Evolutionary conservation across 805 yeast species (phyloP).

Genomic region (Ogataea philodendri): DNA sequence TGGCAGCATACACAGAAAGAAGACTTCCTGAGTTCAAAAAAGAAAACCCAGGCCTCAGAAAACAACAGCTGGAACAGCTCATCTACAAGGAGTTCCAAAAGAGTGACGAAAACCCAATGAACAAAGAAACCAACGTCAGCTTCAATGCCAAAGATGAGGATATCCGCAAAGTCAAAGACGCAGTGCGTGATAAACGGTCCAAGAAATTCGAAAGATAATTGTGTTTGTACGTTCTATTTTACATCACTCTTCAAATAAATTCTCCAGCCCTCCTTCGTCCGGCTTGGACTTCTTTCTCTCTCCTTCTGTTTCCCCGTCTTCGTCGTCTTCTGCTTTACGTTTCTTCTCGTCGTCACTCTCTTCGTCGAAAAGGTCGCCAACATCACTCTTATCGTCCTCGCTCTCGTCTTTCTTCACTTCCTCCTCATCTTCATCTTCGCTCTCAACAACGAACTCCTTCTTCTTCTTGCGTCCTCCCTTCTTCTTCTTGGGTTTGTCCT

Average conservation of each 20-base stretch:
- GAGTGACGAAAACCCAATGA: conserved; percentile 79
- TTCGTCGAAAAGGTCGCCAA: conserved; percentile 16
- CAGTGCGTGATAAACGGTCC: conserved; percentile 31
- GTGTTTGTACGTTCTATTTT: conserved; percentile 7
- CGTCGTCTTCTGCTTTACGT: conserved; percentile 11
- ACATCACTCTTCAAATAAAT: conserved; percentile 14
- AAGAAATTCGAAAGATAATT: conserved; percentile 32
- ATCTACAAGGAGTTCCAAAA: conserved; percentile 79
- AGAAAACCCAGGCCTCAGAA: conserved; percentile 77
- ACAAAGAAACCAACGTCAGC: conserved; percentile 62
- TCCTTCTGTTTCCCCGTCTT: conserved; percentile 14
- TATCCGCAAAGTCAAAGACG: conserved; percentile 38
- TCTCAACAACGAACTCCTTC: conserved; percentile 31
- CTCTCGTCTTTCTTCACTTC: conserved; percentile 13
- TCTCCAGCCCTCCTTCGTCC: conserved; percentile 27
- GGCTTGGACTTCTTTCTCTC: conserved; percentile 21
- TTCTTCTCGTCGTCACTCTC: conserved; percentile 33
- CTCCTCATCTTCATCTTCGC: conserved; percentile 28
- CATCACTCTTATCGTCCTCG: conserved; percentile 14
- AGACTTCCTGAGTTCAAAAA: conserved; percentile 69
- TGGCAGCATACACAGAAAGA: conserved; percentile 64
- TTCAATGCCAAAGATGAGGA: conserved; percentile 62
- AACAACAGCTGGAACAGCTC: conserved; percentile 73
- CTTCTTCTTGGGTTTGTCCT: conserved; percentile 32
- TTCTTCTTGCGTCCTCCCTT: conserved; percentile 25